Conservation (phyloP, 202 grass and related monocot species). For the Brachypodium distachyon region DNA sequence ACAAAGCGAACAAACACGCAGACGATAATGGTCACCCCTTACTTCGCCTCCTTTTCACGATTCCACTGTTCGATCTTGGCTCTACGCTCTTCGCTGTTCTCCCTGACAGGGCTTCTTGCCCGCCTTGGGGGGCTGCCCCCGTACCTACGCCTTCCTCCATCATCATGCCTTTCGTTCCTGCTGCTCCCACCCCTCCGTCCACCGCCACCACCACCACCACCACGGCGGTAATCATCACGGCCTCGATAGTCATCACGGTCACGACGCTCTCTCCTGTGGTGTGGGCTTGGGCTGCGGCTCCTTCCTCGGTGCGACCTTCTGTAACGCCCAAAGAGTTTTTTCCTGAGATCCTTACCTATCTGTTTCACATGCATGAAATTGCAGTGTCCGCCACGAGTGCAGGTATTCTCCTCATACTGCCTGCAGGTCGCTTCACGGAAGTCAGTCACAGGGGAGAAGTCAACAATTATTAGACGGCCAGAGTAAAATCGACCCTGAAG, state of each 20-base stretch:
- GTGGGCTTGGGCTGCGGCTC: conserved; percentile 33
- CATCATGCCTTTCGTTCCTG: conserved; percentile 32
- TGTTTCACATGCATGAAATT: conserved; percentile 49
- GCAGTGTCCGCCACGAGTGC: conserved; percentile 37
- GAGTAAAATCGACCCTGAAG: conserved; percentile 39
- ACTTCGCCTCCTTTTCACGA: conserved; percentile 35
- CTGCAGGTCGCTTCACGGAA: conserved; percentile 47
- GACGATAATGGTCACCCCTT: not conserved
- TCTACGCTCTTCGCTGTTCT: conserved; percentile 38
- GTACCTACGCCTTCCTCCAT: conserved; percentile 19
- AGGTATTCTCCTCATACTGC: conserved; percentile 45
- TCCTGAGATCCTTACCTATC: conserved; percentile 38
- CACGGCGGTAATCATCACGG: conserved; percentile 19
- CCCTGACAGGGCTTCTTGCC: conserved; percentile 32
- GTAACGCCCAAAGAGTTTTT: conserved; percentile 24
- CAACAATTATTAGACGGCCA: conserved; percentile 38
- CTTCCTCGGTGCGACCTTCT: conserved; percentile 31
- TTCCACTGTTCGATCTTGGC: conserved; percentile 50
- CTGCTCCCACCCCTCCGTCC: conserved; percentile 3
- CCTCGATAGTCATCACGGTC: conserved; percentile 20
- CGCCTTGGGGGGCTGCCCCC: conserved; percentile 21
- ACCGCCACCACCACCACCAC: conserved; percentile 5
- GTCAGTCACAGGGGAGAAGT: conserved; percentile 43
- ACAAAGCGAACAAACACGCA: not conserved
- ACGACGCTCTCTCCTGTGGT: conserved; percentile 6